Percentiles rank a stretch among this genome's conserved stretches.
Conservation (phyloP, 106 monocot species). For the Chionographis japonica region DNA sequence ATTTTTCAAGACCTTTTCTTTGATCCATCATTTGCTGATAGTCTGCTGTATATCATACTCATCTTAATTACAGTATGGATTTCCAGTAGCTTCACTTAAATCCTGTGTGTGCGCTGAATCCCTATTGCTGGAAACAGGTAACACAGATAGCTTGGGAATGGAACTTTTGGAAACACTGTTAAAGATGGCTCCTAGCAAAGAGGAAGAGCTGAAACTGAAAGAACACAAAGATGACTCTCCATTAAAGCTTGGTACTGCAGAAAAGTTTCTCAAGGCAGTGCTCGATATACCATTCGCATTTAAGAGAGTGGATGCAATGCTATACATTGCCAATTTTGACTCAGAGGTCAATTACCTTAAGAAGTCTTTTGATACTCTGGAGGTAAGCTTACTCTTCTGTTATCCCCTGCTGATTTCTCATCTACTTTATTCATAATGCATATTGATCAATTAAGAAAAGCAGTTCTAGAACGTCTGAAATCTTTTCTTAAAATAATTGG, state of each 20-base stretch:
- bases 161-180: conserved; percentile 67
- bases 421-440: not conserved
- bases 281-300: conserved; percentile 62
- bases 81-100: not conserved
- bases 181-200: conserved; percentile 65
- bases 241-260: conserved; percentile 53
- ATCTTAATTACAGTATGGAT: too few relatives aligned
- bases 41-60: too few relatives aligned
- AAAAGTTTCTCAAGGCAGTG: conserved; percentile 59
- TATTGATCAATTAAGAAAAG: too few relatives aligned
- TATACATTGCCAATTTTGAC: conserved; percentile 54
- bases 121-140: conserved; percentile 37
- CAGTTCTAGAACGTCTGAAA: too few relatives aligned
- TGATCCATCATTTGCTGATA: too few relatives aligned
- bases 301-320: conserved; percentile 66
- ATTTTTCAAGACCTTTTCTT: too few relatives aligned
- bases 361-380: conserved; percentile 58
- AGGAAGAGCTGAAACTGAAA: conserved; percentile 60
- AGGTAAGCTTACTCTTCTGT: conserved; percentile 20
- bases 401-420: too few relatives aligned
- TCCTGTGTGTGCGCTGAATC: not conserved
- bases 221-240: conserved; percentile 48
- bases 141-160: conserved; percentile 41
- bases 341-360: conserved; percentile 49
- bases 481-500: too few relatives aligned